phyloP scores from a whole-genome alignment of 192 early-diverging fungal species.

The Rhizoclosmatium globosum region DNA sequence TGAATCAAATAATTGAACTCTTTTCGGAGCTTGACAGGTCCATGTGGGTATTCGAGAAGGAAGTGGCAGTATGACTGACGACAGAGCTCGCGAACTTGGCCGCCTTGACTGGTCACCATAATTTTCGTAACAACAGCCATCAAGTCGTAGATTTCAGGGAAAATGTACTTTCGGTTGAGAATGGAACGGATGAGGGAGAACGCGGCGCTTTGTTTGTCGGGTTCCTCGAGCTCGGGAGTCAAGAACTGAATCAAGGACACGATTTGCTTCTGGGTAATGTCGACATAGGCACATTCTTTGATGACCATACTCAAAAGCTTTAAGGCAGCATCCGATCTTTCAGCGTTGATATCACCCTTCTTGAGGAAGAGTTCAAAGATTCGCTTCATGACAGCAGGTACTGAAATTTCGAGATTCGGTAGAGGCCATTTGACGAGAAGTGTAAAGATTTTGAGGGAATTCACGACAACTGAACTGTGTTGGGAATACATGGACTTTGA shows the following conservation, averaged over 20 bases:
- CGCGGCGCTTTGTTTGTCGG: constrained; percentile 79
- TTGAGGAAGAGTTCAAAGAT: constrained; percentile 78
- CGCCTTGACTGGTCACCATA: constrained; percentile 87
- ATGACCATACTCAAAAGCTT: constrained; percentile 83
- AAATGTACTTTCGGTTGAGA: constrained; percentile 82
- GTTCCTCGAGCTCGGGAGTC: constrained; percentile 88
- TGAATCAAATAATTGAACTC: constrained; percentile 89
- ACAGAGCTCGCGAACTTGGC: constrained; percentile 82
- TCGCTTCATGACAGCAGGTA: constrained; percentile 80
- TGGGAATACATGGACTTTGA: constrained; percentile 87
- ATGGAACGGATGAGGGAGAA: constrained; percentile 91
- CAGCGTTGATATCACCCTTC: constrained; percentile 62
- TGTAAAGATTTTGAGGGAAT: constrained; percentile 77
- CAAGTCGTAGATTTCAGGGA: constrained; percentile 92
- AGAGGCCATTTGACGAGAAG: constrained; percentile 77
- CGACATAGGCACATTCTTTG: constrained; percentile 74
- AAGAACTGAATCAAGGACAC: constrained; percentile 80
- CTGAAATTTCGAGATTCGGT: constrained; percentile 68
- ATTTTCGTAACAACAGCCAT: constrained; percentile 80
- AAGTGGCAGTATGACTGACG: constrained; percentile 87
- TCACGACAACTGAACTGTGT: constrained; percentile 71
- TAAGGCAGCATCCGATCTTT: constrained; percentile 81
- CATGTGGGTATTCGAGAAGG: constrained; percentile 95
- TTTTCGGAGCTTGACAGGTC: constrained; percentile 77
- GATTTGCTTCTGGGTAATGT: constrained; percentile 79